A percentile compares a stretch with the other conserved stretches of the same genome.
These are phyloP conservation scores for Penicillium griseofulvum DNA, from an alignment of 2,329 filamentous ascomycete species.

Conservation along the genomic window DNA sequence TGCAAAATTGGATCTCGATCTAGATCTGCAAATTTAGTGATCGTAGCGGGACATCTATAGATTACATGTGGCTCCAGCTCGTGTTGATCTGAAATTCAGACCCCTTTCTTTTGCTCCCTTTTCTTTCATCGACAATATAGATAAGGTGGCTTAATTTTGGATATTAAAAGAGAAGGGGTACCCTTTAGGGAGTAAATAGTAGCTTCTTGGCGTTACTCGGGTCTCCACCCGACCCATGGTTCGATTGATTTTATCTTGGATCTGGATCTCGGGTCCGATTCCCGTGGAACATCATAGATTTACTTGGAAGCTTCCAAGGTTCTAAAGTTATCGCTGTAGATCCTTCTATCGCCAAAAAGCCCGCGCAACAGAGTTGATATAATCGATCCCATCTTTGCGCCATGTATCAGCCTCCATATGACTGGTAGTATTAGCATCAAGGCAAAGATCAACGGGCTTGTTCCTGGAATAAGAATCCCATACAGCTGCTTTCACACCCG, in stretches of 20 bases:
- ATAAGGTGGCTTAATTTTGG: neutral
- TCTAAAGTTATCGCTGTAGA: neutral
- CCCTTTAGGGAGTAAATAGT: neutral
- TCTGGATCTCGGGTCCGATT: neutral
- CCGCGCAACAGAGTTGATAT: slow-evolving; percentile 28
- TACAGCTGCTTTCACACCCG: slow-evolving; percentile 21
- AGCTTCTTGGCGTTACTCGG: neutral
- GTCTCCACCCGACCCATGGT: neutral
- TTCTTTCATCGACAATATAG: neutral
- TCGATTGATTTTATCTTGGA: neutral
- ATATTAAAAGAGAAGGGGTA: neutral
- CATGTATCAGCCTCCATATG: slow-evolving; percentile 48
- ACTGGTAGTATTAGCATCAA: slow-evolving; percentile 49
- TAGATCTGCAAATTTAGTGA: neutral
- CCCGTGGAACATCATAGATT: too few relatives aligned
- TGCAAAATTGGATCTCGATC: neutral
- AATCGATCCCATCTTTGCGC: slow-evolving; percentile 37
- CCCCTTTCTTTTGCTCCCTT: neutral
- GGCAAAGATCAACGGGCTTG: slow-evolving; percentile 49
- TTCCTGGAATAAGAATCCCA: slow-evolving; percentile 47
- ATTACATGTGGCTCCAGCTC: neutral
- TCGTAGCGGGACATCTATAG: neutral
- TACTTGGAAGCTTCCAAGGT: too few relatives aligned
- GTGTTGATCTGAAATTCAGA: too few relatives aligned
- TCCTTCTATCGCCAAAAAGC: slow-evolving; percentile 23